A percentile compares a stretch with the other conserved stretches of the same genome.
Conservation (phyloP, 2,329 filamentous ascomycete species). For the Pseudocercospora musae region DNA sequence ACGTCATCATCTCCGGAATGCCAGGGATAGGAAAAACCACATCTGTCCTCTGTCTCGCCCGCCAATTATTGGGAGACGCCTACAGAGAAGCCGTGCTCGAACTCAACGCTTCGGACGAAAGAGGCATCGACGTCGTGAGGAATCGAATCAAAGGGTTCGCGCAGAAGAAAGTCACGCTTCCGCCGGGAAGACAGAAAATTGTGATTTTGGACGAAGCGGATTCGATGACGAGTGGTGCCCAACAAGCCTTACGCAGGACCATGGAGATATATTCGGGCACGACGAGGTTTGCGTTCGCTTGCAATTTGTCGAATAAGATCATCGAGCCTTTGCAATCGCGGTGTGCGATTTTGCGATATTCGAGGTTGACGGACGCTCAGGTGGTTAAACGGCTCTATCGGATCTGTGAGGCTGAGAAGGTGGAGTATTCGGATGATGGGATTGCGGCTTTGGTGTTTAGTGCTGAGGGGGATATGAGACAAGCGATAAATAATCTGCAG, state of each 20-base stretch:
- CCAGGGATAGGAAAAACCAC: conserved; percentile 98
- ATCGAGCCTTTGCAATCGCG: conserved; percentile 98
- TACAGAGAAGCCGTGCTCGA: conserved; percentile 98
- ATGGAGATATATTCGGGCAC: conserved; percentile 99
- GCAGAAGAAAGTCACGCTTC: conserved; percentile 96
- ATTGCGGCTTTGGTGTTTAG: conserved; percentile 95
- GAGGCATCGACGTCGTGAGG: conserved; percentile 94
- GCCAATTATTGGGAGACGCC: conserved; percentile 83
- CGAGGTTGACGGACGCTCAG: conserved; percentile 86
- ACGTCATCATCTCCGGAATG: conserved; percentile 99
- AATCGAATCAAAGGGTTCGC: conserved; percentile 98
- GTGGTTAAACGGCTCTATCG: conserved; percentile 87
- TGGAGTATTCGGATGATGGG: conserved; percentile 88
- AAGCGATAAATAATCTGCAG: conserved; percentile 98
- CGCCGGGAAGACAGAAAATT: conserved; percentile 85
- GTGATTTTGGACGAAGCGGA: conserved; percentile 98
- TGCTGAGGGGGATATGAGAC: conserved; percentile 96
- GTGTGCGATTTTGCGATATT: conserved; percentile 92
- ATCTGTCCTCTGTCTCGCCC: conserved; percentile 85
- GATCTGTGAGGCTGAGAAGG: conserved; percentile 87
- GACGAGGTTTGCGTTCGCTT: conserved; percentile 94
- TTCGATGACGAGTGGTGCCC: conserved; percentile 92
- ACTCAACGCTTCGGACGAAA: conserved; percentile 92
- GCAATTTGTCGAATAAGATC: conserved; percentile 98
- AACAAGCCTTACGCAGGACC: conserved; percentile 88